A percentile compares a stretch with the other conserved stretches of the same genome.
phyloP scores from a whole-genome alignment of 2,329 filamentous ascomycete genomes.

The Dactylellina cionopaga region DNA sequence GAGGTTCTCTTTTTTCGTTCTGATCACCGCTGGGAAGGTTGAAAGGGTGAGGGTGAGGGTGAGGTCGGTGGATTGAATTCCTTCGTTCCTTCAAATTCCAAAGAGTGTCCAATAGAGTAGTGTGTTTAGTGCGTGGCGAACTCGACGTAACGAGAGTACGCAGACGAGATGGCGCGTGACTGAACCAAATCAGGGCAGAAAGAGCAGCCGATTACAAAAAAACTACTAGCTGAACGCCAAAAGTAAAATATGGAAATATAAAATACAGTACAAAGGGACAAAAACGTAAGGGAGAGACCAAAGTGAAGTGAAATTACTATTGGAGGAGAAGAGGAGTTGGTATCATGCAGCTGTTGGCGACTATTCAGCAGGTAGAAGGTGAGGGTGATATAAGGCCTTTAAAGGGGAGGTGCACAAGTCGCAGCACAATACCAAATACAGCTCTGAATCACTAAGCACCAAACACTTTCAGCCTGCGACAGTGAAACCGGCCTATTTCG shows the following conservation, averaged over 20 bases:
- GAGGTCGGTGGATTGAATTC: neutral
- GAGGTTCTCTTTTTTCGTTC: neutral
- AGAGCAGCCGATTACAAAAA: neutral
- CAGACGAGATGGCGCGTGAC: conserved; percentile 13
- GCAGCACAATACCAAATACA: no score
- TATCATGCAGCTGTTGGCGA: neutral
- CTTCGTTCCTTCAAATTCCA: no score
- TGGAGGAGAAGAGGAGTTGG: neutral
- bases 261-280: neutral
- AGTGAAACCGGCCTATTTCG: conserved; percentile 17
- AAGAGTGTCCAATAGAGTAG: no score
- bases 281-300: no score
- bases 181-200: neutral
- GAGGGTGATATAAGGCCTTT: no score
- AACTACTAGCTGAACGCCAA: neutral
- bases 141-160: neutral
- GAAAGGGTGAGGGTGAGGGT: conserved; percentile 15
- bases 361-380: no score
- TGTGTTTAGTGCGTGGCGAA: neutral
- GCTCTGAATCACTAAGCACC: conserved; percentile 5
- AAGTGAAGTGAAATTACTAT: neutral
- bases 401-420: conserved; percentile 24
- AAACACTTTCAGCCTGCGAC: conserved; percentile 1
- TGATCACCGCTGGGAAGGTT: neutral
- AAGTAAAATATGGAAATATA: neutral